phyloP scores from a whole-genome alignment of 768 basidiomycete genomes.

The Leucocoprinus sp. region DNA sequence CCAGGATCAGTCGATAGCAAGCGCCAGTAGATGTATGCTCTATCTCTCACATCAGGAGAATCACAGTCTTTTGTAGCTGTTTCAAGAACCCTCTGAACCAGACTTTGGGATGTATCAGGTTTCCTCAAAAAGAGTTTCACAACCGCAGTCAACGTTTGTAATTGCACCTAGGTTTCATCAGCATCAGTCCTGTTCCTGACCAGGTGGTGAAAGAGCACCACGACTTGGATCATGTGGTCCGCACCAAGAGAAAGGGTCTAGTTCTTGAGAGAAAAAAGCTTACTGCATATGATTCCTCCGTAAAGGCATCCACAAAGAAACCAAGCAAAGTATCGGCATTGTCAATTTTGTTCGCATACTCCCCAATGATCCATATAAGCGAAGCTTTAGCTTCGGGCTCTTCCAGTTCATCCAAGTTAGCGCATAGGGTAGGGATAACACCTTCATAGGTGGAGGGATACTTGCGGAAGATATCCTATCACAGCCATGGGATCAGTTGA shows the following conservation, averaged over 20 bases:
- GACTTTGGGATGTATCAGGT: conserved; percentile 84
- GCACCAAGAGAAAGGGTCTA: background rate
- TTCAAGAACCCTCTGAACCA: conserved; percentile 87
- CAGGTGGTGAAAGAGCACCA: background rate
- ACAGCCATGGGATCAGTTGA: background rate
- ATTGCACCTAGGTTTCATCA: conserved; percentile 49
- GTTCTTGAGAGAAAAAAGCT: conserved; percentile 20
- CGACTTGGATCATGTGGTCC: background rate
- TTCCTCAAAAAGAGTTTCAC: conserved; percentile 96
- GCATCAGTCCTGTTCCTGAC: too few relatives aligned
- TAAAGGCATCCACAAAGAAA: conserved; percentile 88
- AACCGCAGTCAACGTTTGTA: conserved; percentile 86
- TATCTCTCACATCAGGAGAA: conserved; percentile 91
- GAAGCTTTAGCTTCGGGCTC: conserved; percentile 98
- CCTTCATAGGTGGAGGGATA: conserved; percentile 96
- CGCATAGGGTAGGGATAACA: conserved; percentile 90
- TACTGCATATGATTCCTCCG: conserved; percentile 88
- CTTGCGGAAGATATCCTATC: conserved; percentile 94
- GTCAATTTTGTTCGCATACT: conserved; percentile 95
- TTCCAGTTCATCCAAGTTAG: conserved; percentile 92
- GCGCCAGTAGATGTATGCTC: conserved; percentile 98
- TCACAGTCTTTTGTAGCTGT: conserved; percentile 98
- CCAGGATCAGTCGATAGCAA: conserved; percentile 89
- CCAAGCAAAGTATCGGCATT: conserved; percentile 91
- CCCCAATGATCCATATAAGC: conserved; percentile 98